Percentiles rank a stretch among this genome's conserved stretches.
Conservation (phyloP, 176 grass and related monocot genomes). For the Paspalum notatum region DNA sequence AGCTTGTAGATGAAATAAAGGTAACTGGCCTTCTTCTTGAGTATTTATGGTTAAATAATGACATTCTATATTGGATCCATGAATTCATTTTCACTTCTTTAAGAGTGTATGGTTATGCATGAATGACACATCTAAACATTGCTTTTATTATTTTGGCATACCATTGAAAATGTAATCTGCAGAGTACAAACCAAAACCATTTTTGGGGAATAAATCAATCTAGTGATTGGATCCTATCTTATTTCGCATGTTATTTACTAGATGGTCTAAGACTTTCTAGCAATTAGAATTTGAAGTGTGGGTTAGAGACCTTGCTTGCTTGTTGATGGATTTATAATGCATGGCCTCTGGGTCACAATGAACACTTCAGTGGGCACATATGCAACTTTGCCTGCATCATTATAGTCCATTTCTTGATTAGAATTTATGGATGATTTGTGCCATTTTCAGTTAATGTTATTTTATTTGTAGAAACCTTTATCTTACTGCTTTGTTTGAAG, state of each 20-base stretch:
- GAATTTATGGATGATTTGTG: neutral
- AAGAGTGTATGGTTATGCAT: conserved; percentile 6
- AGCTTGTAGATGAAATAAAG: conserved; percentile 98
- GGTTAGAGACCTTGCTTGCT: neutral
- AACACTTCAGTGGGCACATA: neutral
- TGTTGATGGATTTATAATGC: neutral
- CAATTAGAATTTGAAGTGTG: neutral
- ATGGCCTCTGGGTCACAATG: neutral
- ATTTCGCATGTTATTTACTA: conserved; percentile 8
- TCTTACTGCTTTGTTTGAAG: neutral
- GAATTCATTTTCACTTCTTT: conserved; percentile 7
- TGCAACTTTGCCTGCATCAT: neutral
- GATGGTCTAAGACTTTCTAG: neutral
- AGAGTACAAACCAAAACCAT: neutral
- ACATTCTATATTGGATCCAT: neutral
- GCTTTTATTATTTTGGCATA: neutral
- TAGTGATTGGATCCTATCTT: neutral
- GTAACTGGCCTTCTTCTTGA: conserved; percentile 40
- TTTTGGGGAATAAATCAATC: neutral
- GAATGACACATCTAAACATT: neutral
- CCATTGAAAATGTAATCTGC: neutral
- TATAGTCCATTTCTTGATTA: neutral
- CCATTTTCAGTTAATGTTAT: neutral
- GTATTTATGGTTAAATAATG: conserved; percentile 19
- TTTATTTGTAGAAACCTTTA: conserved; percentile 1